Conservation (phyloP, 75 land plant species). For the Azolla pinnata region DNA sequence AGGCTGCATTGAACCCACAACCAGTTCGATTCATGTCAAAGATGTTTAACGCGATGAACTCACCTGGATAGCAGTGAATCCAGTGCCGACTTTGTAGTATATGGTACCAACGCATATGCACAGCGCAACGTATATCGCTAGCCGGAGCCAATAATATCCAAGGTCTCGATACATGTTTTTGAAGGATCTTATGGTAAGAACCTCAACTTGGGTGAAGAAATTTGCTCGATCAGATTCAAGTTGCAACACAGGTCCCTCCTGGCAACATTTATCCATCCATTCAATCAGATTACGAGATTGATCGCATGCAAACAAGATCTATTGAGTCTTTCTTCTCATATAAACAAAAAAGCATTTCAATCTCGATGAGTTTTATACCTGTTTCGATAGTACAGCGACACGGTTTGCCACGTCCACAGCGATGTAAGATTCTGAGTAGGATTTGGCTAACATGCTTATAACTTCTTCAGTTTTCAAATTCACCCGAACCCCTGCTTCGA, state of each 20-base stretch:
- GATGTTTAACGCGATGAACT: no score
- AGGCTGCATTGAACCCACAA: no score
- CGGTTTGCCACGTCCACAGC: constrained; percentile 11
- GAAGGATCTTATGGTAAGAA: constrained; percentile 57
- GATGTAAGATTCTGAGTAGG: constrained; percentile 17
- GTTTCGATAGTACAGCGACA: constrained; percentile 18
- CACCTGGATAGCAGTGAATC: constrained; percentile 50
- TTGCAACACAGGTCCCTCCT: no score
- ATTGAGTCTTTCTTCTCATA: no score
- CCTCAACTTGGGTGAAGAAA: constrained; percentile 41
- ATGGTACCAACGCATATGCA: constrained; percentile 47
- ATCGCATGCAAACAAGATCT: no score
- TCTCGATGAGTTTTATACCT: no score
- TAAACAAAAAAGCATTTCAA: no score
- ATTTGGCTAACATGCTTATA: constrained; percentile 15
- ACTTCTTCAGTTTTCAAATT: constrained; percentile 19
- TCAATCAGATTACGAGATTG: no score
- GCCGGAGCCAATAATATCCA: constrained; percentile 74
- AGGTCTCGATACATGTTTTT: constrained; percentile 66
- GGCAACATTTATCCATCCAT: no score
- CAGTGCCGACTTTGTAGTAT: constrained; percentile 37
- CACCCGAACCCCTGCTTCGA: constrained; percentile 21
- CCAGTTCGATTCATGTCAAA: no score
- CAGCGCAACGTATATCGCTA: constrained; percentile 39
- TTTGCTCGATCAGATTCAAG: constrained; percentile 47